These are phyloP conservation scores for Begonia loranthoides DNA, from an alignment of 306 rosid species.

Conservation along the genomic window DNA sequence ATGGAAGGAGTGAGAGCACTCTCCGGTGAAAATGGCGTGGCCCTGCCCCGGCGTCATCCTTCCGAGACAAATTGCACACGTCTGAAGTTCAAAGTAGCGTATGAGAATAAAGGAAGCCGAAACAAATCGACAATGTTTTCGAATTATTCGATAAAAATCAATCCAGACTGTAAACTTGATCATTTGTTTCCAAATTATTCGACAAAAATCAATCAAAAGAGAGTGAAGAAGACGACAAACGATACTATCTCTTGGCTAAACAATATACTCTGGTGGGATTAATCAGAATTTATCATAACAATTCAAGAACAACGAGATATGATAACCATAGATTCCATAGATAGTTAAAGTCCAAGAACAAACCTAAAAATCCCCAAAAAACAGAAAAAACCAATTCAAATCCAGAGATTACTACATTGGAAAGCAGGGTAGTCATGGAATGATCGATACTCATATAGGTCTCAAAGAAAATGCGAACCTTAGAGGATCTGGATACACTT, in stretches of 20 bases:
- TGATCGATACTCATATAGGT: constrained; percentile 3
- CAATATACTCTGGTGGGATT: too few relatives aligned
- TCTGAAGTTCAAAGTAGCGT: constrained; percentile 48
- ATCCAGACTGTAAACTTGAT: constrained; percentile 1
- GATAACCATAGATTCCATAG: too few relatives aligned
- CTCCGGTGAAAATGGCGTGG: constrained; percentile 93
- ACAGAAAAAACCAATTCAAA: too few relatives aligned
- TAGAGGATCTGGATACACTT: constrained; percentile 42
- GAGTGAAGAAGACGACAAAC: too few relatives aligned
- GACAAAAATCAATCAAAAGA: too few relatives aligned
- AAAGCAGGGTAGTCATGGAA: neutral
- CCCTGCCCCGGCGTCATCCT: constrained; percentile 72
- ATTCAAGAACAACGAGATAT: too few relatives aligned
- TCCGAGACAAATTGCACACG: constrained; percentile 80
- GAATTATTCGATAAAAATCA: neutral
- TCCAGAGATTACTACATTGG: too few relatives aligned
- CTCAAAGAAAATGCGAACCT: constrained; percentile 42
- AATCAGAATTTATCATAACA: too few relatives aligned
- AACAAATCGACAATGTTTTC: constrained; percentile 2
- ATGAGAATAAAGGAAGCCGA: constrained; percentile 22
- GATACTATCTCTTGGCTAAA: too few relatives aligned
- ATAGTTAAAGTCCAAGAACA: neutral
- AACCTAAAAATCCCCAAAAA: neutral
- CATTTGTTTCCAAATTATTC: neutral
- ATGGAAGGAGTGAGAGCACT: constrained; percentile 91